These are phyloP conservation scores for Aspergillus quadricinctus DNA, from an alignment of 2,329 filamentous ascomycete genomes.

Conservation along the genomic window DNA sequence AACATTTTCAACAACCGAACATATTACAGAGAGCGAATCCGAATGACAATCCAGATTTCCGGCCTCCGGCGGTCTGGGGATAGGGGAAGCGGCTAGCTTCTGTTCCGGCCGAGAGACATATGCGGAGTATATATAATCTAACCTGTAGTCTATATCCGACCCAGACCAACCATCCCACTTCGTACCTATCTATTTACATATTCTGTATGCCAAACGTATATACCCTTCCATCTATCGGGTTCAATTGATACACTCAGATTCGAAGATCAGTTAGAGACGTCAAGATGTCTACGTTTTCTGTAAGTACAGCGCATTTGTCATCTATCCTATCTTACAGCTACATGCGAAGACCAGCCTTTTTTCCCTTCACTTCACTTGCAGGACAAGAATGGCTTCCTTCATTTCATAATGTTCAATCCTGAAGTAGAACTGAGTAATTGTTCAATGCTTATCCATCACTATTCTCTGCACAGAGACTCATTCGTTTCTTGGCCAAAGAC, in stretches of 20 bases:
- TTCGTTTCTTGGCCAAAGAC: constrained; percentile 69
- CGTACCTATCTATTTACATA: neutral
- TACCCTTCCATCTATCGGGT: neutral
- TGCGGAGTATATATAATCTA: neutral
- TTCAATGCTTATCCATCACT: neutral
- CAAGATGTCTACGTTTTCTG: constrained; percentile 46
- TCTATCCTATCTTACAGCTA: neutral
- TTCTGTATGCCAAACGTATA: neutral
- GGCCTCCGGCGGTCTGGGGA: constrained; percentile 18
- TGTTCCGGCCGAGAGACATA: constrained; percentile 26
- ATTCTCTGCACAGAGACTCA: constrained; percentile 52
- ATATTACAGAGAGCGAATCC: neutral
- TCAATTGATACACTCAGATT: neutral
- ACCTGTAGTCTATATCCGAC: neutral
- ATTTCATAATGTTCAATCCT: neutral
- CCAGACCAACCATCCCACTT: neutral
- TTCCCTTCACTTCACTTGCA: neutral
- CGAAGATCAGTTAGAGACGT: neutral
- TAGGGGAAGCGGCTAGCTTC: constrained; percentile 4
- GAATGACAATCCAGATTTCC: constrained; percentile 12
- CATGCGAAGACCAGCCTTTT: neutral
- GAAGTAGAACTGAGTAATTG: neutral
- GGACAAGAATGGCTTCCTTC: neutral
- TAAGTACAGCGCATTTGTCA: constrained; percentile 24
- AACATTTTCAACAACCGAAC: too few species aligned